These are phyloP conservation scores for Populus euphratica DNA, from an alignment of 345 rosid genomes.

Conservation along the genomic window DNA sequence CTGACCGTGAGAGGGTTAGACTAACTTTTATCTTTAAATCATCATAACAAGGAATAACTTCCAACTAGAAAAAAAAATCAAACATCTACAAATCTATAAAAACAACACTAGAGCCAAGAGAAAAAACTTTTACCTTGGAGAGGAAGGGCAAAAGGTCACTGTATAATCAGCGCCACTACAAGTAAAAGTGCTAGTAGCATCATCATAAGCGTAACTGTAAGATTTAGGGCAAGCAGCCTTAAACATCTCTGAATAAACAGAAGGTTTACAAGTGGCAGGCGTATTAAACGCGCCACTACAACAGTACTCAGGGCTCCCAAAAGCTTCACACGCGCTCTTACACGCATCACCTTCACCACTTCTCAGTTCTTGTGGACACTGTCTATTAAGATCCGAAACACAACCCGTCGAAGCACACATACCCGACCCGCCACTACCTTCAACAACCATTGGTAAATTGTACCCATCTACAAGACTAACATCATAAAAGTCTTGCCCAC, in stretches of 20 bases:
- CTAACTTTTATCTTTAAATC: neutral
- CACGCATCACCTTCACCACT: conserved; percentile 70
- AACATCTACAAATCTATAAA: neutral
- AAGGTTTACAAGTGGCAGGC: conserved; percentile 76
- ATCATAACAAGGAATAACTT: neutral
- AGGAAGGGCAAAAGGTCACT: conserved; percentile 89
- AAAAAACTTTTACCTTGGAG: conserved; percentile 53
- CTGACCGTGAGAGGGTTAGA: neutral
- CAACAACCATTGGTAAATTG: conserved; percentile 77
- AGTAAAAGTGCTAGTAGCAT: conserved; percentile 86
- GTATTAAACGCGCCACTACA: conserved; percentile 93
- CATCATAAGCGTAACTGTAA: conserved; percentile 93
- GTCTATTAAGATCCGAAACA: conserved; percentile 62
- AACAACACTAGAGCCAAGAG: neutral
- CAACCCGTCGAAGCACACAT: conserved; percentile 77
- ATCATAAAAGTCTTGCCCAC: conserved; percentile 88
- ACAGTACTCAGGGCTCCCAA: conserved; percentile 87
- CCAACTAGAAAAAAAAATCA: neutral
- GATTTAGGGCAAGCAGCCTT: conserved; percentile 90
- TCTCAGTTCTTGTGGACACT: conserved; percentile 72
- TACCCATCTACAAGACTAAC: conserved; percentile 96
- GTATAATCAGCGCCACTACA: conserved; percentile 87
- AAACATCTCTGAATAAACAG: conserved; percentile 84
- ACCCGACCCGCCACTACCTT: conserved; percentile 77
- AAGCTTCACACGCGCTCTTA: conserved; percentile 92